Percentiles rank a stretch among this genome's conserved stretches.
These are phyloP conservation scores for Volvariella surrecta DNA, from an alignment of 1,284 basidiomycete species.

Conservation along the genomic window DNA sequence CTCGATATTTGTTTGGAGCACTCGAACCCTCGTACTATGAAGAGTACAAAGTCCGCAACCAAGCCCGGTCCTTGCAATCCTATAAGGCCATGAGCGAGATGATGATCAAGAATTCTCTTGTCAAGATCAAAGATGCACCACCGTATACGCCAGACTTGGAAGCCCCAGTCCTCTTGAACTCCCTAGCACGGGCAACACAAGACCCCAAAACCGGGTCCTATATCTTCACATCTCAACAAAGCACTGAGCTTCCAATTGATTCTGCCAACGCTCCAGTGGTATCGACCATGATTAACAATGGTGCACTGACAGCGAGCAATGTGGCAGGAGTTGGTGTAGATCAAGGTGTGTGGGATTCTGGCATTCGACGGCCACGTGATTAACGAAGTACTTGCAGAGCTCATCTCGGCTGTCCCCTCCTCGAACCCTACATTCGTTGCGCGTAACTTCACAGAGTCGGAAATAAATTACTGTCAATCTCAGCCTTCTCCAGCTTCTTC, in stretches of 20 bases:
- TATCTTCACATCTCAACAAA: slow-evolving; percentile 64
- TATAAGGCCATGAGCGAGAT: slow-evolving; percentile 95
- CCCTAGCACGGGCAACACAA: slow-evolving; percentile 79
- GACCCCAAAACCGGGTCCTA: slow-evolving; percentile 82
- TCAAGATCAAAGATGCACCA: slow-evolving; percentile 93
- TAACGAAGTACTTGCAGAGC: slow-evolving; percentile 43
- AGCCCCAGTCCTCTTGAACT: slow-evolving; percentile 85
- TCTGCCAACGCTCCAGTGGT: slow-evolving; percentile 62
- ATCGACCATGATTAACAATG: slow-evolving; percentile 40
- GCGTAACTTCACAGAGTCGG: slow-evolving; percentile 90
- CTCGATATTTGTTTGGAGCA: slow-evolving; percentile 84
- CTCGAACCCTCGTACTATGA: slow-evolving; percentile 71
- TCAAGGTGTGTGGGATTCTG: slow-evolving; percentile 47
- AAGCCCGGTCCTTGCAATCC: slow-evolving; percentile 60
- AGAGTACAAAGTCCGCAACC: slow-evolving; percentile 68
- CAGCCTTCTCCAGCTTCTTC: slow-evolving; percentile 87
- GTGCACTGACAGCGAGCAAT: slow-evolving; percentile 31
- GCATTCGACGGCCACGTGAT: background rate
- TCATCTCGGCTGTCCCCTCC: slow-evolving; percentile 89
- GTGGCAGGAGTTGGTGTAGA: slow-evolving; percentile 76
- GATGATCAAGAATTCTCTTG: slow-evolving; percentile 89
- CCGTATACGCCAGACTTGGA: slow-evolving; percentile 90
- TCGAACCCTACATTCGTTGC: slow-evolving; percentile 84
- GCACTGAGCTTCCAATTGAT: slow-evolving; percentile 46
- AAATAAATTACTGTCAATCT: slow-evolving; percentile 81